Evolutionary conservation across 805 yeast species (phyloP).

Genomic region (Candida arabinofermentans): DNA sequence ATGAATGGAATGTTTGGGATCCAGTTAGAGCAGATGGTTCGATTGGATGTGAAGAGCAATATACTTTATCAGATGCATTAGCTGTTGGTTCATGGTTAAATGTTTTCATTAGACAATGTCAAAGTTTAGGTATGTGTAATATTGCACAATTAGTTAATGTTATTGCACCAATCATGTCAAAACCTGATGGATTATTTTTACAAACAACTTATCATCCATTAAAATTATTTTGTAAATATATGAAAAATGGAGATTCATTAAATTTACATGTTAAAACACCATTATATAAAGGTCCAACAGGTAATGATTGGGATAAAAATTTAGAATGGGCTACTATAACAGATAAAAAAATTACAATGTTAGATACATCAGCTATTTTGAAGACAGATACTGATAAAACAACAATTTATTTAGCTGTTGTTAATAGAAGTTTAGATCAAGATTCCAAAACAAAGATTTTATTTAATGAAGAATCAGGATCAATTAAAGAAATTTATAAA

Average conservation of each 20-base stretch:
- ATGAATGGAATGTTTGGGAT: slow-evolving; percentile 38
- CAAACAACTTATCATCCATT: slow-evolving; percentile 32
- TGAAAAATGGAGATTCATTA: slow-evolving; percentile 30
- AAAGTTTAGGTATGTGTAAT: slow-evolving; percentile 31
- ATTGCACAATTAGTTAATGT: slow-evolving; percentile 34
- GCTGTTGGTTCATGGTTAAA: slow-evolving; percentile 35
- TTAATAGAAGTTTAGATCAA: slow-evolving; percentile 24
- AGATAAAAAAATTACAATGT: slow-evolving; percentile 19
- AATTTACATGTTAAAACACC: slow-evolving; percentile 30
- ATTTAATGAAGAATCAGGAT: slow-evolving; percentile 14
- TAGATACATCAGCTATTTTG: slow-evolving; percentile 26
- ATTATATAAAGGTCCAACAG: slow-evolving; percentile 25
- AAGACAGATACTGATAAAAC: slow-evolving; percentile 15
- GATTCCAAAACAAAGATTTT: slow-evolving; percentile 21
- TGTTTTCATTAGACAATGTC: slow-evolving; percentile 30
- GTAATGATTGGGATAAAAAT: slow-evolving; percentile 13
- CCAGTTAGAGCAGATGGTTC: slow-evolving; percentile 28
- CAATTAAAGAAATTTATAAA: slow-evolving; percentile 9
- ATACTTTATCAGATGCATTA: slow-evolving; percentile 30
- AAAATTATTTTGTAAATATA: slow-evolving; percentile 26
- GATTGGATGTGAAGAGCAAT: slow-evolving; percentile 31
- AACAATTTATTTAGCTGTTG: slow-evolving; percentile 26
- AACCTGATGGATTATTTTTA: slow-evolving; percentile 20
- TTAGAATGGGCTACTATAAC: slow-evolving; percentile 3
- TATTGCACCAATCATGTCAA: slow-evolving; percentile 35